Conservation (phyloP, 208 protist species). For the Kentomonas sorsogonicus region DNA sequence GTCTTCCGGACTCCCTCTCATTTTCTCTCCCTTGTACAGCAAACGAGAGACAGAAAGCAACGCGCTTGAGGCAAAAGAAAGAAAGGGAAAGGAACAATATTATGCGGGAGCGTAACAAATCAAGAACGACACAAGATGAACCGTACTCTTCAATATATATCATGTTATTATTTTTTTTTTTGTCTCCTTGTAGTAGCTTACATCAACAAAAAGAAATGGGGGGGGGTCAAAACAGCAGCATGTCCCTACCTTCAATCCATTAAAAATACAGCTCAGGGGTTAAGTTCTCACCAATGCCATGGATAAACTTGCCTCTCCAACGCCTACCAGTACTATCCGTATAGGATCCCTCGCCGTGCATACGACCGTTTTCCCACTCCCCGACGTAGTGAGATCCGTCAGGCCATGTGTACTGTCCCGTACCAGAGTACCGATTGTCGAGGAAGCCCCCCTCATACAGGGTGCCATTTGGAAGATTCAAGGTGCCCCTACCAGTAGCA, state of each 20-base stretch:
- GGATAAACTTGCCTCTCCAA: constrained; percentile 74
- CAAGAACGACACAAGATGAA: background rate
- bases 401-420: constrained; percentile 76
- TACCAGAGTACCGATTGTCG: constrained; percentile 58
- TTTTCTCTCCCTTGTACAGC: no score
- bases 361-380: constrained; percentile 67
- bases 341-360: constrained; percentile 84
- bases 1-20: no score
- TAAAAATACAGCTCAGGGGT: constrained; percentile 53
- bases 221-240: no score
- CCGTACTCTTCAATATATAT: background rate
- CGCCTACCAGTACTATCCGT: constrained; percentile 53
- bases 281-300: constrained; percentile 39
- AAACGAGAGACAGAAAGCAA: background rate
- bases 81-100: background rate
- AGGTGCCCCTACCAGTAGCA: constrained; percentile 51
- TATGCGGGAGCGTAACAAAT: background rate
- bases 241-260: no score
- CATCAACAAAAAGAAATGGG: constrained; percentile 3
- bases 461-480: constrained; percentile 53
- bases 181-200: background rate
- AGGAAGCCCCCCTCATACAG: constrained; percentile 53
- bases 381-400: constrained; percentile 87
- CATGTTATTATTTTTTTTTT: background rate
- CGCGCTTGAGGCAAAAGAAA: constrained; percentile 1